phyloP scores from a whole-genome alignment of 306 rosid species.

The Rosa chinensis region DNA sequence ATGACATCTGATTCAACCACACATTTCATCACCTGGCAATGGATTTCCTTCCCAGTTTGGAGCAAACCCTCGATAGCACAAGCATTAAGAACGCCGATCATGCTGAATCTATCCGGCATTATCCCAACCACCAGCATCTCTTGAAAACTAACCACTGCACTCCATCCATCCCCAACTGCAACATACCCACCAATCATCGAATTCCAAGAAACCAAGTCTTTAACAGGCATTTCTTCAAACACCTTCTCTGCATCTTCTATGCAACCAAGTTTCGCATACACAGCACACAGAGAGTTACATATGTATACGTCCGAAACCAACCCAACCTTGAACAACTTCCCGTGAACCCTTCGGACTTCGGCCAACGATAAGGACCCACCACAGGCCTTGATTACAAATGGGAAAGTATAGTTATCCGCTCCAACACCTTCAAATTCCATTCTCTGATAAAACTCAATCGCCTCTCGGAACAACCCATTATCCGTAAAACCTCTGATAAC shows the following conservation, averaged over 20 bases:
- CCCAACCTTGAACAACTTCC: constrained; percentile 44
- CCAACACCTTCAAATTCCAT: constrained; percentile 47
- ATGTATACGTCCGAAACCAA: constrained; percentile 47
- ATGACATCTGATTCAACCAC: constrained; percentile 42
- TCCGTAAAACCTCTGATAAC: constrained; percentile 47
- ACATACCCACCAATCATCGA: constrained; percentile 51
- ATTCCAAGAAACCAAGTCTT: constrained; percentile 57
- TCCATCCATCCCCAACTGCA: constrained; percentile 32
- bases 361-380: constrained; percentile 33
- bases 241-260: constrained; percentile 39
- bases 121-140: constrained; percentile 43
- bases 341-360: constrained; percentile 43
- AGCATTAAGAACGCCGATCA: constrained; percentile 40
- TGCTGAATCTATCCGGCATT: constrained; percentile 43
- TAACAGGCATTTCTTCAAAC: constrained; percentile 50
- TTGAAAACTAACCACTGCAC: constrained; percentile 37
- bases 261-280: constrained; percentile 50
- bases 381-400: constrained; percentile 52
- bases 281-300: constrained; percentile 42
- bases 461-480: constrained; percentile 37
- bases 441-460: constrained; percentile 37
- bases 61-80: constrained; percentile 39
- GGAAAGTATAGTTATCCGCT: constrained; percentile 47
- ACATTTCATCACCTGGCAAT: constrained; percentile 42
- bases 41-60: constrained; percentile 44